Base-by-base conservation (phyloP, 139 green algal genomes). In the Tetratostichococcus sp. region DNA sequence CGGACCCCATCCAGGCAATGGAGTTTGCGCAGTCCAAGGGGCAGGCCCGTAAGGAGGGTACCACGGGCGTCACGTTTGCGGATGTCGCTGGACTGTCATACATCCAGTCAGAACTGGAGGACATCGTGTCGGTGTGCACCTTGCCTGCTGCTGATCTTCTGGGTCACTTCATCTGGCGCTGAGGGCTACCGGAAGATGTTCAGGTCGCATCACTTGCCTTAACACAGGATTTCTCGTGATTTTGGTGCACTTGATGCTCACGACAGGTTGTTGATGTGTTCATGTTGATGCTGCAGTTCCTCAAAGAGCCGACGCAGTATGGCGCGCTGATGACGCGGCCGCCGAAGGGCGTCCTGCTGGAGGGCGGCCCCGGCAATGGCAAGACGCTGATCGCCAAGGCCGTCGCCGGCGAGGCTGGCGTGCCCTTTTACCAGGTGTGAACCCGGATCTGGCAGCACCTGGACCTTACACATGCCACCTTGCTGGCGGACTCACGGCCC, bases 311-410 rank as follows among this genome's bases (percentile, higher is more conserved):
- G 8, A 81, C 88, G 43, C 81, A 76, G 8, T 98, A 90, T 77
- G 76, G 77, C 58, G 78, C 78, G 25, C 81, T 96, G 71, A 89
- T 94, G 23, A 94, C 93, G 1, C 89, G 87, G 34, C 94, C 95
- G 16, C 94, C 96, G 57, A 98, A 98, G 83, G 96, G 96, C 30
- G 89, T 99, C 43, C 87, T 99, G 69, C 83, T 99, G 67, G 93
- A 98, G 82, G 96, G 96, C 11, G 90, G 86, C 30, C 93, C 93
- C 1, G 92, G 92, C 25, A 92, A 88, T 3, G 95, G 96, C 67
- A 98, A 98, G 83, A 96, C 93, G 8, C 82, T 97, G 2, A 85
- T 97, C 70, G 93, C 93, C 66, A 98, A 98, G 84, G 95, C 95
- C 0, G 89, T 99, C 43, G 95, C 94, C 50, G 94, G 91, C 3